A percentile compares a stretch with the other conserved stretches of the same genome.
Conservation (phyloP, 2,329 filamentous ascomycete species). For the Diaporthe amygdali region DNA sequence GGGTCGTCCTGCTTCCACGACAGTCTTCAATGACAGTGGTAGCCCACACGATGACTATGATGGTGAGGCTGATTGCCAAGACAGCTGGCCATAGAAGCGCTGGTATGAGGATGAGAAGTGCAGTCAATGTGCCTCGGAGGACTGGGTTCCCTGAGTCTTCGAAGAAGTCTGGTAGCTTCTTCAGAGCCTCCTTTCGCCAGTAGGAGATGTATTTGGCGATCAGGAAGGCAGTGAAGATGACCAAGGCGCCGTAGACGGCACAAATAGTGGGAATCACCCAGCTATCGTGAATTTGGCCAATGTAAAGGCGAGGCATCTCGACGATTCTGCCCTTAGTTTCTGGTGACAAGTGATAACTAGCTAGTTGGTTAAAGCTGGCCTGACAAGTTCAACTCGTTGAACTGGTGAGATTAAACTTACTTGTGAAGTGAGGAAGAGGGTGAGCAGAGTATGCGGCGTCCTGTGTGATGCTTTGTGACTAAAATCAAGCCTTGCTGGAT, state of each 20-base stretch:
- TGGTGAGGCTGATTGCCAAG: neutral
- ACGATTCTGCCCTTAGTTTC: neutral
- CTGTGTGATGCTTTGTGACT: neutral
- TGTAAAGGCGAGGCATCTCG: neutral
- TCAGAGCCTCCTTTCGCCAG: neutral
- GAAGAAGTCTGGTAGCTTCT: neutral
- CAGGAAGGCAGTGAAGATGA: neutral
- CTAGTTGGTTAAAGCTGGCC: no score
- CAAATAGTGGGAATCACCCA: neutral
- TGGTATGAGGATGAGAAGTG: neutral
- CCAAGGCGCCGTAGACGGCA: neutral
- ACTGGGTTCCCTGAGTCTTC: neutral
- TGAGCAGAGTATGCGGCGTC: neutral
- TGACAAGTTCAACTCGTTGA: neutral
- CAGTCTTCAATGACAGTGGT: neutral
- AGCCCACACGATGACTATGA: neutral
- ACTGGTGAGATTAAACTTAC: neutral
- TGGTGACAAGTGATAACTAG: neutral
- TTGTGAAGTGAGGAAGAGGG: neutral
- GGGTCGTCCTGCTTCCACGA: accelerated
- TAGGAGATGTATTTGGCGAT: neutral
- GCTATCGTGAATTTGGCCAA: neutral
- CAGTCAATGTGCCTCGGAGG: neutral
- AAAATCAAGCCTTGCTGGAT: neutral
- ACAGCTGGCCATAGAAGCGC: neutral